Conservation (phyloP, 768 basidiomycete species). For the Termitomyces sp. region DNA sequence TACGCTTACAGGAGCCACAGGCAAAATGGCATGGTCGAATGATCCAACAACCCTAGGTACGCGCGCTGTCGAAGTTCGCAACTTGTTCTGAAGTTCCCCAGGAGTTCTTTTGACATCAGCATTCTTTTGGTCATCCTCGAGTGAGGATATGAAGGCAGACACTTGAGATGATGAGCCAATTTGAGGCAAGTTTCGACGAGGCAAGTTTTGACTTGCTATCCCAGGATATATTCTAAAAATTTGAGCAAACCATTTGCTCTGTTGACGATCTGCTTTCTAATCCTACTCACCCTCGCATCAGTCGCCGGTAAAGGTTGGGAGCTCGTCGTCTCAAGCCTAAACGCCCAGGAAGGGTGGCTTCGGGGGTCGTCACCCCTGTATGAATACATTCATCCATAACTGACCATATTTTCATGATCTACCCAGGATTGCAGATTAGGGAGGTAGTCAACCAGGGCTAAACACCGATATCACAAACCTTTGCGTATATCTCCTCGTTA, state of each 20-base stretch:
- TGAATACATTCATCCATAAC: slow-evolving; percentile 94
- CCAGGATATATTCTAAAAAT: slow-evolving; percentile 40
- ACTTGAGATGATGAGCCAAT: slow-evolving; percentile 24
- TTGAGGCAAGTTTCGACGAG: slow-evolving; percentile 24
- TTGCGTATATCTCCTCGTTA: slow-evolving; percentile 67
- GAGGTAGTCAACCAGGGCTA: neutral
- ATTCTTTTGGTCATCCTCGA: slow-evolving; percentile 7
- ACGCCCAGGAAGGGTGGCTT: slow-evolving; percentile 83
- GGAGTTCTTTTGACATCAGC: slow-evolving; percentile 6
- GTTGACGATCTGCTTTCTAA: neutral
- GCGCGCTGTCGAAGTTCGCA: slow-evolving; percentile 17
- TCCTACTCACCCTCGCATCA: slow-evolving; percentile 74
- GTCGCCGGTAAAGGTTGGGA: slow-evolving; percentile 81
- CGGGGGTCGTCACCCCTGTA: slow-evolving; percentile 74
- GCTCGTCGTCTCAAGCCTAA: slow-evolving; percentile 76
- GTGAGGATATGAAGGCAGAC: slow-evolving; percentile 17
- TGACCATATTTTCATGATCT: slow-evolving; percentile 75
- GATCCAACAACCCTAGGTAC: slow-evolving; percentile 59
- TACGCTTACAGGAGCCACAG: slow-evolving; percentile 70
- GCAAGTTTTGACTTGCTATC: slow-evolving; percentile 27
- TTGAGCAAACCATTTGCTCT: slow-evolving; percentile 17
- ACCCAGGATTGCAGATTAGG: slow-evolving; percentile 12
- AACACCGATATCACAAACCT: slow-evolving; percentile 36
- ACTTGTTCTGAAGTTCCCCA: neutral
- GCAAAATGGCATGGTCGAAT: slow-evolving; percentile 73